Evolutionary conservation across 371 early-diverging fungal genomes (phyloP), one percentile per base, ranked within the genome.

Genomic region (Mortierella sp.): DNA sequence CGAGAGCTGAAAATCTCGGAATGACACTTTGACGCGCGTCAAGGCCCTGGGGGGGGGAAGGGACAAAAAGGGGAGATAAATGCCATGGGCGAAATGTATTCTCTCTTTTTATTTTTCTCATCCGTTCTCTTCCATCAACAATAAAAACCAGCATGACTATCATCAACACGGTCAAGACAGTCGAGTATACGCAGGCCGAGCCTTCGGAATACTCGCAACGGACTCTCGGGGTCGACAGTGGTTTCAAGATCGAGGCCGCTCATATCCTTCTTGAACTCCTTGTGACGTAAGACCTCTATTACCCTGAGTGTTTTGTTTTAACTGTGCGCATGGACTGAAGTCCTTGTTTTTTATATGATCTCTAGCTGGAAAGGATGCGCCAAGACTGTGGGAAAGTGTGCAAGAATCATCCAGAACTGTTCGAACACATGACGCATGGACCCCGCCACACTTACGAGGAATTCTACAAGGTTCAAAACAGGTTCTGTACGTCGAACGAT

Each of bases 231-330:
- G 49, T 51, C 28, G 46, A 63, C 55, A 75, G 46, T 28, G 76
- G 76, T 11, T 52, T 28, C 7, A 8, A 42, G 7, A 64, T 75
- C 37, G 76, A 75, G 50, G 64, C 76, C 1, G 76, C 64, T 47
- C 51, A 60, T 42, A 60, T 75, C 47, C 48, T 39, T 3, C 53
- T 75, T 15, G 65, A 54, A 23, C 76, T 69, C 8, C 6, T 68
- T 28, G 32, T 60, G n/a, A n/a, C 53, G 72, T 64, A 65, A 44
- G n/a, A n/a, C n/a, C n/a, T n/a, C n/a, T n/a, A n/a, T n/a, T n/a
- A n/a, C n/a, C n/a, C n/a, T n/a, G n/a, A n/a, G n/a, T n/a, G n/a
- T n/a, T n/a, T n/a, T n/a, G n/a, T n/a, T n/a, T n/a, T n/a, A n/a
- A n/a, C n/a, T n/a, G n/a, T n/a, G n/a, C n/a, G n/a, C n/a, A 34